Conservation (phyloP, 1,284 basidiomycete genomes). For the Cryptococcus deneoformans region DNA sequence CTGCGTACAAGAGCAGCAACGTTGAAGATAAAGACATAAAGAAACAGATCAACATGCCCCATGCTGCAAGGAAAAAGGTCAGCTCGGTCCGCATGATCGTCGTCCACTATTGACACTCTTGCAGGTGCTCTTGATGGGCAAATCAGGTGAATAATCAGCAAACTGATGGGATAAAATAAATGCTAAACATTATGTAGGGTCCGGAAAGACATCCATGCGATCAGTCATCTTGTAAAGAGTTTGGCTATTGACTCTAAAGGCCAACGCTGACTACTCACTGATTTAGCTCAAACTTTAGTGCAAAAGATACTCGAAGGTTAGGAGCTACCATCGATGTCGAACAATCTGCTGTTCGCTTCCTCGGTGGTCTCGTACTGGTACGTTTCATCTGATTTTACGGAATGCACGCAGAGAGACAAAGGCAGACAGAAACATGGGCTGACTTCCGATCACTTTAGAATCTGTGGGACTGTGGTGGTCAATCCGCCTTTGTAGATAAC, state of each 20-base stretch:
- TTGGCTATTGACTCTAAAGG: background rate
- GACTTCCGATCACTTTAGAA: constrained; percentile 52
- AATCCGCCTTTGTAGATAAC: constrained; percentile 96
- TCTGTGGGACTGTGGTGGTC: constrained; percentile 98
- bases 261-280: constrained; percentile 2
- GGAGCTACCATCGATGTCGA: constrained; percentile 98
- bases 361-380: constrained; percentile 58
- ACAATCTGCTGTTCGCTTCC: constrained; percentile 94
- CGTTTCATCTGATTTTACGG: background rate
- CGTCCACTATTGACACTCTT: background rate
- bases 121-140: constrained; percentile 85
- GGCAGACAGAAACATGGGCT: too few species aligned
- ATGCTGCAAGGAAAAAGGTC: constrained; percentile 41
- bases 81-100: background rate
- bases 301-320: constrained; percentile 83
- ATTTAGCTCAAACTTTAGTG: constrained; percentile 84
- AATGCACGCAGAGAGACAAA: background rate
- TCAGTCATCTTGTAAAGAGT: constrained; percentile 90
- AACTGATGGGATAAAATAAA: background rate
- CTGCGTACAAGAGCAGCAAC: too few species aligned
- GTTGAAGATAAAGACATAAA: too few species aligned
- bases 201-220: constrained; percentile 88
- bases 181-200: constrained; percentile 33
- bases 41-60: constrained; percentile 14
- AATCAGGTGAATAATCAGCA: constrained; percentile 58